Evolutionary conservation across 2,329 filamentous ascomycete genomes (phyloP).

Genomic region (Colletotrichum echinochloae): DNA sequence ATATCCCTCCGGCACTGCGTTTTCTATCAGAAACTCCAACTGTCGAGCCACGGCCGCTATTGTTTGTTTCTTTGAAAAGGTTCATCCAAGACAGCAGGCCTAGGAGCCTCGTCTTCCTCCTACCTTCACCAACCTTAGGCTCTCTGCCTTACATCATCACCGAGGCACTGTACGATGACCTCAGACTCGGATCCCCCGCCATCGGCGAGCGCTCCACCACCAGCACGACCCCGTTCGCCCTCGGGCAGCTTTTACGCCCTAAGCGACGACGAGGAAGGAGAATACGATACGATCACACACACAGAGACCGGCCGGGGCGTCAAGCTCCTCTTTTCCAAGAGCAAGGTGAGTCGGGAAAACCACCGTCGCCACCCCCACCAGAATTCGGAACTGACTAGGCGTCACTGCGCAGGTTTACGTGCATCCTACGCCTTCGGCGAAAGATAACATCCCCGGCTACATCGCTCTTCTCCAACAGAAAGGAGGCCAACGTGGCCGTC

Average conservation of each 20-base stretch:
- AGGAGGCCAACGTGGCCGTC: constrained; percentile 61
- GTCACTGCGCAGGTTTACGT: constrained; percentile 80
- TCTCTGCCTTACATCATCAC: constrained; percentile 24
- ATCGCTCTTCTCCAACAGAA: constrained; percentile 92
- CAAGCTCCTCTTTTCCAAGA: constrained; percentile 95
- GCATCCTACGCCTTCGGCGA: constrained; percentile 90
- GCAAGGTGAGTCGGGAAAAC: constrained; percentile 73
- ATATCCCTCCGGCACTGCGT: constrained; percentile 1
- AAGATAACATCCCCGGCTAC: constrained; percentile 96
- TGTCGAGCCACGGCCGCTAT: constrained; percentile 7
- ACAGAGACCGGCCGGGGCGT: constrained; percentile 82
- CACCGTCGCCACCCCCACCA: constrained; percentile 23
- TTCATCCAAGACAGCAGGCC: constrained; percentile 23
- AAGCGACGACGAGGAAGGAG: constrained; percentile 95
- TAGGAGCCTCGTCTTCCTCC: constrained; percentile 12
- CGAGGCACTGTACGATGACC: constrained; percentile 36
- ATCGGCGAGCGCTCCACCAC: constrained; percentile 40
- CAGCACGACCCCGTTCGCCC: constrained; percentile 71
- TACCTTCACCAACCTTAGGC: background rate
- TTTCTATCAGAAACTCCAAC: constrained; percentile 14
- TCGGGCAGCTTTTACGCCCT: constrained; percentile 92
- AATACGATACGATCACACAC: constrained; percentile 93
- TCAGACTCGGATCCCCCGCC: constrained; percentile 41
- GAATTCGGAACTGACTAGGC: constrained; percentile 19
- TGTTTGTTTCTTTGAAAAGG: constrained; percentile 14